These are phyloP conservation scores for Coprinopsis sp. DNA, from an alignment of 768 basidiomycete genomes.

Conservation along the genomic window DNA sequence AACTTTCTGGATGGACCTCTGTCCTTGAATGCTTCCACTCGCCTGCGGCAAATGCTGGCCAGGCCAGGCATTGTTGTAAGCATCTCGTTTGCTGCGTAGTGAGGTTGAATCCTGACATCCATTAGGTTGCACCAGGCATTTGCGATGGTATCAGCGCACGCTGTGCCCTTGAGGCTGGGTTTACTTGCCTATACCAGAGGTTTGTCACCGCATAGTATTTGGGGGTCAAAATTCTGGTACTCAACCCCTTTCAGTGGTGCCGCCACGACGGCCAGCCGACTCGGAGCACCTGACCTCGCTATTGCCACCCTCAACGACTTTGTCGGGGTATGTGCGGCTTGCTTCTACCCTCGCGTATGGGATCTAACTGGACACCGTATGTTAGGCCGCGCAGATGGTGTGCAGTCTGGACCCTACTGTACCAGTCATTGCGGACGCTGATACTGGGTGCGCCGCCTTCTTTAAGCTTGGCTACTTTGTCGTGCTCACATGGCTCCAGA, in stretches of 20 bases:
- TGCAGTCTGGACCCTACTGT: slow-evolving; percentile 57
- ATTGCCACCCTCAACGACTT: slow-evolving; percentile 79
- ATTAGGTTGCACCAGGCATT: slow-evolving; percentile 69
- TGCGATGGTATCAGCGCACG: slow-evolving; percentile 79
- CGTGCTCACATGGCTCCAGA: slow-evolving; percentile 15
- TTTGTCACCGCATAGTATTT: slow-evolving; percentile 16
- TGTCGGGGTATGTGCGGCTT: slow-evolving; percentile 41
- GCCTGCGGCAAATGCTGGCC: slow-evolving; percentile 64
- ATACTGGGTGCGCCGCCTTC: slow-evolving; percentile 53
- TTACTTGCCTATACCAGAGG: slow-evolving; percentile 75
- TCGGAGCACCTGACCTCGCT: slow-evolving; percentile 75
- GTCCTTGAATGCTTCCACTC: slow-evolving; percentile 63
- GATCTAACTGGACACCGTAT: not conserved
- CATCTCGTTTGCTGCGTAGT: slow-evolving; percentile 3
- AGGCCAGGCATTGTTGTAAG: slow-evolving; percentile 74
- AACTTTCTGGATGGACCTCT: slow-evolving; percentile 68
- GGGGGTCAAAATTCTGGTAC: not conserved
- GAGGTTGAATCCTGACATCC: not conserved
- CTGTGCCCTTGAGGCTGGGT: slow-evolving; percentile 76
- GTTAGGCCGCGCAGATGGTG: slow-evolving; percentile 63
- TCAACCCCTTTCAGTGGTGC: slow-evolving; percentile 50
- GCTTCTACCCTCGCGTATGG: not conserved
- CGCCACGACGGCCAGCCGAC: slow-evolving; percentile 73
- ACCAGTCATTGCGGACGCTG: slow-evolving; percentile 77
- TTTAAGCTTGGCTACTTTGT: not conserved